phyloP scores from a whole-genome alignment of 345 rosid species.

The Physaria fendleri region DNA sequence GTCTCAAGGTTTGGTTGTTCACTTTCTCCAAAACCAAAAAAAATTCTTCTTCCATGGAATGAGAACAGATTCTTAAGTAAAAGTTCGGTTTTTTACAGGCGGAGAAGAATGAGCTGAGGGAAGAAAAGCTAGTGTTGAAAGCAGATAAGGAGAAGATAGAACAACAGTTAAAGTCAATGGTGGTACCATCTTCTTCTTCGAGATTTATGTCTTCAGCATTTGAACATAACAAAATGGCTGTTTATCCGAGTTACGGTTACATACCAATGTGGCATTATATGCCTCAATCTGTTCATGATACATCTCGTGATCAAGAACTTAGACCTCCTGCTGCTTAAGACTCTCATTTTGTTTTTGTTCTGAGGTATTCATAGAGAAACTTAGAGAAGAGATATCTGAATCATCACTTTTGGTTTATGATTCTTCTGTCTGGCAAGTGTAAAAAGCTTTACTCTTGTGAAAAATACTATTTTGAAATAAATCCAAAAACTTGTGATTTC shows the following conservation, averaged over 20 bases:
- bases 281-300: constrained; percentile 67
- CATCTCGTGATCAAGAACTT: constrained; percentile 85
- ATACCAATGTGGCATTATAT: constrained; percentile 95
- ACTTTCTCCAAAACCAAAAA: no score
- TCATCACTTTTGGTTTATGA: constrained; percentile 17
- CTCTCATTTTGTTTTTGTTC: background rate
- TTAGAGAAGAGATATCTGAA: constrained; percentile 14
- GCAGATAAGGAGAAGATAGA: constrained; percentile 71
- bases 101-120: constrained; percentile 83
- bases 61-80: background rate
- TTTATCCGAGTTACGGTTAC: constrained; percentile 61
- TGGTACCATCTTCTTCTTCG: constrained; percentile 48
- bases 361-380: constrained; percentile 11
- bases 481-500: background rate
- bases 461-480: constrained; percentile 6
- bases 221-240: constrained; percentile 57
- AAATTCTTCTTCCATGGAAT: background rate
- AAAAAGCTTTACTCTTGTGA: constrained; percentile 15
- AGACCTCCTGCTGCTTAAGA: constrained; percentile 97
- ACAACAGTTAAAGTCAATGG: constrained; percentile 55
- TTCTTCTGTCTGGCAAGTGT: constrained; percentile 21
- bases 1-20: no score
- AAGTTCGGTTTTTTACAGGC: constrained; percentile 35
- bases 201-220: constrained; percentile 54
- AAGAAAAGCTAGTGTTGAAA: constrained; percentile 74